These are phyloP conservation scores for Xenosphaeropsis pyriputrescens DNA, from an alignment of 2,329 filamentous ascomycete species.

Conservation along the genomic window DNA sequence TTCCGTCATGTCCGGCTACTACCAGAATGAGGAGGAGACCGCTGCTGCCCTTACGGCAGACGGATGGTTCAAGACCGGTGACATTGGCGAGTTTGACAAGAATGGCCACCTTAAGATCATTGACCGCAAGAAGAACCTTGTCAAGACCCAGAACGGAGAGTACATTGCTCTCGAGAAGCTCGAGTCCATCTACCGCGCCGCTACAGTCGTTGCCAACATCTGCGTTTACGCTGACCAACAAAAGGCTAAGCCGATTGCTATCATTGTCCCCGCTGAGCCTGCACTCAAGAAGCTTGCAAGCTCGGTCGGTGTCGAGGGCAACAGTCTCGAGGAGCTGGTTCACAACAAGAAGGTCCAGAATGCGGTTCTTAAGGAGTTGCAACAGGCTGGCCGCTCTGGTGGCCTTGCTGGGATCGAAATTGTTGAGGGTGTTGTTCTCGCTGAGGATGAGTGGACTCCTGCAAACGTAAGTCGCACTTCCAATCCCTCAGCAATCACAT, in stretches of 20 bases:
- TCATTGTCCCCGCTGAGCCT: slow-evolving; percentile 58
- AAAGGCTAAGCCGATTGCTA: slow-evolving; percentile 65
- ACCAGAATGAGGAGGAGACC: slow-evolving; percentile 76
- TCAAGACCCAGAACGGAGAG: slow-evolving; percentile 90
- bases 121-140: slow-evolving; percentile 94
- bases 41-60: slow-evolving; percentile 62
- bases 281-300: slow-evolving; percentile 43
- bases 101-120: slow-evolving; percentile 76
- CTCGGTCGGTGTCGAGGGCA: slow-evolving; percentile 46
- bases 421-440: slow-evolving; percentile 60
- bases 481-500: not conserved
- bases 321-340: slow-evolving; percentile 49
- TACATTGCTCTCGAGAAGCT: slow-evolving; percentile 96
- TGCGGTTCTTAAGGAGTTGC: slow-evolving; percentile 52
- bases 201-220: slow-evolving; percentile 67
- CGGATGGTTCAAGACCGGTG: slow-evolving; percentile 94
- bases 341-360: slow-evolving; percentile 48
- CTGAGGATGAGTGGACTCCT: slow-evolving; percentile 80
- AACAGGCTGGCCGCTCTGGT: slow-evolving; percentile 46
- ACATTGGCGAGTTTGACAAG: slow-evolving; percentile 79
- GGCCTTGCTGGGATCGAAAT: slow-evolving; percentile 60
- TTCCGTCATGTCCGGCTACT: slow-evolving; percentile 65
- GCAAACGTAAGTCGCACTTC: slow-evolving; percentile 49
- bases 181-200: slow-evolving; percentile 77
- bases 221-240: slow-evolving; percentile 71